phyloP scores from a whole-genome alignment of 192 early-diverging fungal genomes.

The Mortierella hygrophila region DNA sequence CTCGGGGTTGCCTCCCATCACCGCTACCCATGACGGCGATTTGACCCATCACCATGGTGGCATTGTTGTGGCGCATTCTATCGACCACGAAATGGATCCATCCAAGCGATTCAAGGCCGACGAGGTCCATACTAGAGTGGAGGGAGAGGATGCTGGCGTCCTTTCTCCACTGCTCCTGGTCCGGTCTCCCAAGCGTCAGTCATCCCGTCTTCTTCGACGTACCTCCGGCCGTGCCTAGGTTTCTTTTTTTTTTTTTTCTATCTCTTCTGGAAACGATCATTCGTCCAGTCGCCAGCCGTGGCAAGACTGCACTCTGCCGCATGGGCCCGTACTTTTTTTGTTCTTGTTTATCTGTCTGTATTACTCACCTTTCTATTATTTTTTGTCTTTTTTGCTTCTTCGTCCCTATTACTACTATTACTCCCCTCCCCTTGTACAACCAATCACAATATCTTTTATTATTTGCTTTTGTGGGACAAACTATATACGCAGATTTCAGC shows the following conservation, averaged over 20 bases:
- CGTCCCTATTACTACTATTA: neutral
- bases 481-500: neutral
- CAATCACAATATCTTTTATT: neutral
- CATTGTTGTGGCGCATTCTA: neutral
- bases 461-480: neutral
- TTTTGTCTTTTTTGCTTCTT: neutral
- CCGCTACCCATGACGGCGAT: neutral
- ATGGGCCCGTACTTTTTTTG: too few relatives aligned
- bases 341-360: too few relatives aligned
- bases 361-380: too few relatives aligned
- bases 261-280: neutral
- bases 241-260: neutral
- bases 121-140: neutral
- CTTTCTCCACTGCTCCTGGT: slow-evolving; percentile 26
- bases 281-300: neutral
- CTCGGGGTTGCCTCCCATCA: neutral
- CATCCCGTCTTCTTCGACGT: slow-evolving; percentile 22
- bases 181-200: slow-evolving; percentile 33
- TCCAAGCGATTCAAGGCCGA: slow-evolving; percentile 9
- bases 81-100: neutral
- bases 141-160: slow-evolving; percentile 35
- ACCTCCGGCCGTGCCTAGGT: neutral
- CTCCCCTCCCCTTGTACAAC: neutral
- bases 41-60: neutral
- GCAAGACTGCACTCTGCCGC: neutral